Conservation (phyloP, 1,284 basidiomycete genomes). For the Leccinum glutinopallens region DNA sequence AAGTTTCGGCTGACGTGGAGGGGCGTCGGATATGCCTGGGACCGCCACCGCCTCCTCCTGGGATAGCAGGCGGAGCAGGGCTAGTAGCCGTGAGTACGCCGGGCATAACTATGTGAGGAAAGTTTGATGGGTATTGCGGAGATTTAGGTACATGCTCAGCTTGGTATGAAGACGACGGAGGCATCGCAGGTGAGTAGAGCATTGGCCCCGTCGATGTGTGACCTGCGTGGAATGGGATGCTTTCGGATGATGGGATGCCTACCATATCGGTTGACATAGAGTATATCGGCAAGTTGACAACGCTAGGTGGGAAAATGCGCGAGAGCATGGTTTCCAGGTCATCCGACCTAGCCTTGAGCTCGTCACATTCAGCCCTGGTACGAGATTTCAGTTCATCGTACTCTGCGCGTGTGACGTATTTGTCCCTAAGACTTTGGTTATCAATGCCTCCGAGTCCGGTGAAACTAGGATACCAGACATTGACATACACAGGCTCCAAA, state of each 20-base stretch:
- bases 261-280: slow-evolving; percentile 35
- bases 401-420: slow-evolving; percentile 55
- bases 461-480: slow-evolving; percentile 3
- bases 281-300: no score
- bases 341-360: slow-evolving; percentile 45
- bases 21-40: slow-evolving; percentile 31
- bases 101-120: slow-evolving; percentile 33
- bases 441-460: slow-evolving; percentile 21
- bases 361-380: slow-evolving; percentile 48
- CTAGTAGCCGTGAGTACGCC: slow-evolving; percentile 20
- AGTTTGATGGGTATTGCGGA: slow-evolving; percentile 31
- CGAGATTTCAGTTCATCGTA: slow-evolving; percentile 51
- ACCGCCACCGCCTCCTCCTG: slow-evolving; percentile 15
- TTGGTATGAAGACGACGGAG: slow-evolving; percentile 31
- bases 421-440: no score
- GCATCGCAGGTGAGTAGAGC: slow-evolving; percentile 28
- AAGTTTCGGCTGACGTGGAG: slow-evolving; percentile 31
- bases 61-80: slow-evolving; percentile 18
- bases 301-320: no score
- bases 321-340: slow-evolving; percentile 40
- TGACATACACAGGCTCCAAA: slow-evolving; percentile 55
- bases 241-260: slow-evolving; percentile 31
- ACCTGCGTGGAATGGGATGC: slow-evolving; percentile 32
- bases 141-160: slow-evolving; percentile 28
- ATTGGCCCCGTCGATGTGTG: slow-evolving; percentile 31